These are phyloP conservation scores for Nakaseomyces glabratus DNA, from an alignment of 1,139 yeast genomes.

Conservation along the genomic window DNA sequence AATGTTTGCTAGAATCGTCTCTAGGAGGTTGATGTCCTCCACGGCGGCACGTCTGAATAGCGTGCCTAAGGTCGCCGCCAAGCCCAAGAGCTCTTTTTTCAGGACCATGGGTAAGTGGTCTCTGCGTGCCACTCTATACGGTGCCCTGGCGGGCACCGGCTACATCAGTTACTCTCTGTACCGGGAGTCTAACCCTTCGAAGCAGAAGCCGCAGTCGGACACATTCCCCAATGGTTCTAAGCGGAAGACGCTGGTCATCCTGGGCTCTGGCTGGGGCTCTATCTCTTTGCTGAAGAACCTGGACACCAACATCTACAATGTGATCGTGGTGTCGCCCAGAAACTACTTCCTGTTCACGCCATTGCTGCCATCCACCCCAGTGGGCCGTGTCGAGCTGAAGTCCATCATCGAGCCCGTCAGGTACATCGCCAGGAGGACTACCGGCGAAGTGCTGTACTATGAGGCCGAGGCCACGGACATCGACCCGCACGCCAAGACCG, in stretches of 20 bases:
- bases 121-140: conserved; percentile 34
- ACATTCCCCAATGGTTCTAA: conserved; percentile 57
- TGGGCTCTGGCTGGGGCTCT: conserved; percentile 96
- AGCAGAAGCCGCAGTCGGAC: conserved; percentile 52
- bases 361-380: conserved; percentile 83
- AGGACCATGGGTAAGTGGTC: conserved; percentile 21
- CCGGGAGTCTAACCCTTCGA: conserved; percentile 52
- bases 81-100: background rate
- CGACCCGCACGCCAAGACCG: conserved; percentile 56
- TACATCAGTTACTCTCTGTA: conserved; percentile 50
- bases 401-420: conserved; percentile 85
- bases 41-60: no score
- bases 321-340: conserved; percentile 84
- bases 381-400: conserved; percentile 85
- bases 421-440: conserved; percentile 58
- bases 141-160: conserved; percentile 38
- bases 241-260: conserved; percentile 79
- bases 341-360: conserved; percentile 94
- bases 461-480: conserved; percentile 88
- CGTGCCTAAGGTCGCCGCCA: no score
- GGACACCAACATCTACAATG: conserved; percentile 81
- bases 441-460: conserved; percentile 73
- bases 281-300: conserved; percentile 72
- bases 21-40: no score
- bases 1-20: no score